A percentile compares a stretch with the other conserved stretches of the same genome.
phyloP scores from a whole-genome alignment of 345 rosid species.

The Geranium brycei region DNA sequence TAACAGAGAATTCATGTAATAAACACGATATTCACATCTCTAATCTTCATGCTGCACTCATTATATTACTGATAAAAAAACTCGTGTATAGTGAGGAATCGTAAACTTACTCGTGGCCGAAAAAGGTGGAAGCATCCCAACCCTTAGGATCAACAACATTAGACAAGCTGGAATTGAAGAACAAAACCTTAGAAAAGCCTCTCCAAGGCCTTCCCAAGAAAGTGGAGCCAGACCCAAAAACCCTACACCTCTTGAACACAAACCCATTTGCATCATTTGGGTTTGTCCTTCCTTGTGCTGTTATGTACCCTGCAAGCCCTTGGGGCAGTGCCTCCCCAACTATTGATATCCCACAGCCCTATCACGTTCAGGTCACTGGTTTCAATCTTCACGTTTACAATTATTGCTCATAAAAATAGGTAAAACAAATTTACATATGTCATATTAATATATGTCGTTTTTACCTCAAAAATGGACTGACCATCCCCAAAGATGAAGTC shows the following conservation, averaged over 20 bases:
- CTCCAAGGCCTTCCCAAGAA: constrained; percentile 54
- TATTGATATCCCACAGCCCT: constrained; percentile 29
- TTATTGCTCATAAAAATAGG: too few relatives aligned
- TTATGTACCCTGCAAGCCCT: constrained; percentile 32
- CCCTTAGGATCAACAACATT: constrained; percentile 23
- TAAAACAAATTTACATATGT: too few relatives aligned
- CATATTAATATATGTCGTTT: too few relatives aligned
- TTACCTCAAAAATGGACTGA: constrained; percentile 55
- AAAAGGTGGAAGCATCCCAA: constrained; percentile 33
- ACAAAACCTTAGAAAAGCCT: constrained; percentile 33
- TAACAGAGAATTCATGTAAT: too few relatives aligned
- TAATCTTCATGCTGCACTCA: too few relatives aligned
- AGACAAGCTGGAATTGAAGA: constrained; percentile 24
- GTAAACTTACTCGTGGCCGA: constrained; percentile 14
- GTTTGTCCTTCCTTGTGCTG: constrained; percentile 42
- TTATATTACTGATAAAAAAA: too few relatives aligned
- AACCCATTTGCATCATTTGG: constrained; percentile 33
- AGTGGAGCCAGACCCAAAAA: constrained; percentile 27
- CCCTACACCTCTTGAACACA: constrained; percentile 39
- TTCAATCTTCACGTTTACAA: too few relatives aligned
- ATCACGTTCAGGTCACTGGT: too few relatives aligned
- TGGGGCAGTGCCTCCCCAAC: constrained; percentile 22
- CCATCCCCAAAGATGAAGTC: constrained; percentile 81
- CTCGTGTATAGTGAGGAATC: too few relatives aligned
- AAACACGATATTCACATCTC: too few relatives aligned